Base-by-base conservation (phyloP, 169 alveolate genomes). In the Plasmodium falciparum region DNA sequence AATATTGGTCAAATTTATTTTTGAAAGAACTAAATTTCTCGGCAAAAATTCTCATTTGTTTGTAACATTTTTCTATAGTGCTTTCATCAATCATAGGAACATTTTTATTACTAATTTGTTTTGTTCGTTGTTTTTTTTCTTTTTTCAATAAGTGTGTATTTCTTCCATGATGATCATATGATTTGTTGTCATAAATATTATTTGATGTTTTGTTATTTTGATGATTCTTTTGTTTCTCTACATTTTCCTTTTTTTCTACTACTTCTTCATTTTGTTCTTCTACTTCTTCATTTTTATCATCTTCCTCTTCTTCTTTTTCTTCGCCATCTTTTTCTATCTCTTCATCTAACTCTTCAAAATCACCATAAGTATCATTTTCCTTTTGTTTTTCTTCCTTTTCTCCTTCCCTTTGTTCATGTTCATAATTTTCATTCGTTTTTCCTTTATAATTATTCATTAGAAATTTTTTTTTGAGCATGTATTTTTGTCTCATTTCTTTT, bases 401-500 rank as follows among this genome's bases (percentile, higher is more conserved):
- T 4, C 29, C n/a, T 7, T 71, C 80, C 8, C 8, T 20, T 17
- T 13, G 17, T 52, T 52, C 61, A 12, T 7, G n/a, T 15, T 7
- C 6, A 56, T 56, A 6, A 15, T 56, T 54, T 11, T 75, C 59
- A 45, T 50, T 17, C 45, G 63, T 20, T 33, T 29, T 49, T 45
- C 13, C 65, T 56, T 15, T 56, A 20, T 20, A 7, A 61, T 8
- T 45, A 9, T 75, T 49, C 5, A 33, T 33, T 4, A 33, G 47
- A 52, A 15, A 8, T n/a, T 45, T 24, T 67, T 47, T 33, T 33
- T 33, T 33, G 7, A 4, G 45, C 45, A 33, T 33, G 7, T 33
- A 33, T 33, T 33, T 33, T 15, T 56, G 22, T 56, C 65, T 56
- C 65, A 15, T 56, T 20, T 80, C 83, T 33, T 80, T 80, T 61